Evolutionary conservation across 2,329 filamentous ascomycete genomes (phyloP).

Genomic region (Exophiala mesophila): DNA sequence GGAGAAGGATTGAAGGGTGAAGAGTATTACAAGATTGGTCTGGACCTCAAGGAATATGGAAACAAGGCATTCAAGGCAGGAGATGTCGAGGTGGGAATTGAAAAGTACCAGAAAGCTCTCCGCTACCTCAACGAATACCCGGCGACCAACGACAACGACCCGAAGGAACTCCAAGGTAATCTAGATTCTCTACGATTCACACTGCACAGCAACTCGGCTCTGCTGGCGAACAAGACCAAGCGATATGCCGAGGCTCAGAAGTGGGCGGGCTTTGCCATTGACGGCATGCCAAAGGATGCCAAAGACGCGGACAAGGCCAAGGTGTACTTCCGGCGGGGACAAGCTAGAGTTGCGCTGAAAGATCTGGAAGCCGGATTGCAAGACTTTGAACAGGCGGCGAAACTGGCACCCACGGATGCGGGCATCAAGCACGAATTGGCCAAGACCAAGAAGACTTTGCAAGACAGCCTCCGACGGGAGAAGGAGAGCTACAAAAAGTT

Average conservation of each 20-base stretch:
- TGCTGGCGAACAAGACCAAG: conserved; percentile 76
- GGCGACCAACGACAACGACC: conserved; percentile 62
- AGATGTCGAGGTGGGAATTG: conserved; percentile 64
- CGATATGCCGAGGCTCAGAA: conserved; percentile 65
- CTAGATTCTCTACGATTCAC: conserved; percentile 74
- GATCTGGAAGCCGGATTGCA: conserved; percentile 76
- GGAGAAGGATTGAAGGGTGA: conserved; percentile 60
- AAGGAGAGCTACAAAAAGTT: conserved; percentile 91
- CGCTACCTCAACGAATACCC: conserved; percentile 85
- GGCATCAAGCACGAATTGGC: conserved; percentile 70
- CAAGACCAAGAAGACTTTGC: conserved; percentile 69
- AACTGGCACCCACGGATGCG: conserved; percentile 68
- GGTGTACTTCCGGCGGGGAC: conserved; percentile 75
- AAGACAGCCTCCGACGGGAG: conserved; percentile 75
- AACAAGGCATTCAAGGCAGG: conserved; percentile 86
- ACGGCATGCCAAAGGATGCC: conserved; percentile 56
- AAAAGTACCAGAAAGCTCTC: conserved; percentile 92
- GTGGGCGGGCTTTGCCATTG: conserved; percentile 68
- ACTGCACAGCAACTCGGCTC: conserved; percentile 81
- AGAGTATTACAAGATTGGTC: conserved; percentile 71
- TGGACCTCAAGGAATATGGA: conserved; percentile 83
- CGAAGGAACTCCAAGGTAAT: conserved; percentile 60
- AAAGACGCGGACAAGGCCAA: conserved; percentile 78
- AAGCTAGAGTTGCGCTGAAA: conserved; percentile 70
- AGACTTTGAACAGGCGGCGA: conserved; percentile 70